Evolutionary conservation across 2,329 filamentous ascomycete genomes (phyloP).

Genomic region (Phyllachora maydis): DNA sequence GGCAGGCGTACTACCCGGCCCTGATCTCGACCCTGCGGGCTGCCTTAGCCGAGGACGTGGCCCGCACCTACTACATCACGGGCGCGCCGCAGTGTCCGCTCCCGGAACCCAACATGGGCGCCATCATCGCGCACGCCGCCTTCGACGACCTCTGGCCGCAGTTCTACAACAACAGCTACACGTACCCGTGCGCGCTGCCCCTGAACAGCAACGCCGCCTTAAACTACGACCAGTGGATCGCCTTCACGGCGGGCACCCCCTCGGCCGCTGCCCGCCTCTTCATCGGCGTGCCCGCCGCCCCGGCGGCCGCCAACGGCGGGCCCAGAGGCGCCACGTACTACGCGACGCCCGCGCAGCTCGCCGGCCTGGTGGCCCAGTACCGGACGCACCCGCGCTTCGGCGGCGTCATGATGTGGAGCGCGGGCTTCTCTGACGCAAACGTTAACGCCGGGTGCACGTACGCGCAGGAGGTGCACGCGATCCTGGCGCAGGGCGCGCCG

Average conservation of each 20-base stretch:
- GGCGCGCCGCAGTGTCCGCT: slow-evolving; percentile 22
- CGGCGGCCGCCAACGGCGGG: slow-evolving; percentile 13
- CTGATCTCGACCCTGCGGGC: slow-evolving; percentile 11
- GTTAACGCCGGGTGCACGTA: slow-evolving; percentile 14
- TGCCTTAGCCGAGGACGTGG: slow-evolving; percentile 12
- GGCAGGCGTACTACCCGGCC: slow-evolving; percentile 14
- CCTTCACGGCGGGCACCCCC: slow-evolving; percentile 8
- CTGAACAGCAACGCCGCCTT: slow-evolving; percentile 5
- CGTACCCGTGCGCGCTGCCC: slow-evolving; percentile 2
- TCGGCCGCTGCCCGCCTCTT: slow-evolving; percentile 10
- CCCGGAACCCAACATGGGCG: slow-evolving; percentile 20
- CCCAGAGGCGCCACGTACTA: slow-evolving; percentile 13
- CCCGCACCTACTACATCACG: slow-evolving; percentile 18
- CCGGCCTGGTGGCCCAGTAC: slow-evolving; percentile 10
- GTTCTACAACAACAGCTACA: slow-evolving; percentile 17
- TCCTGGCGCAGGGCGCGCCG: slow-evolving; percentile 12
- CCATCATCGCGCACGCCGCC: slow-evolving; percentile 15
- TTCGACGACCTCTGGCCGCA: slow-evolving; percentile 21
- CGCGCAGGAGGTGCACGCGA: slow-evolving; percentile 16
- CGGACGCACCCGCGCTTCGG: slow-evolving; percentile 11
- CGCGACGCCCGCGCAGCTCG: slow-evolving; percentile 11
- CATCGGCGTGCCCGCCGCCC: slow-evolving; percentile 10
- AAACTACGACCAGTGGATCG: slow-evolving; percentile 10
- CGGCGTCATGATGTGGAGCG: slow-evolving; percentile 19
- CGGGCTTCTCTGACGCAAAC: slow-evolving; percentile 17